Percentiles rank a stretch among this genome's conserved stretches.
phyloP scores from a whole-genome alignment of 176 grass and related monocot genomes.

The Pontederia crassipes region DNA sequence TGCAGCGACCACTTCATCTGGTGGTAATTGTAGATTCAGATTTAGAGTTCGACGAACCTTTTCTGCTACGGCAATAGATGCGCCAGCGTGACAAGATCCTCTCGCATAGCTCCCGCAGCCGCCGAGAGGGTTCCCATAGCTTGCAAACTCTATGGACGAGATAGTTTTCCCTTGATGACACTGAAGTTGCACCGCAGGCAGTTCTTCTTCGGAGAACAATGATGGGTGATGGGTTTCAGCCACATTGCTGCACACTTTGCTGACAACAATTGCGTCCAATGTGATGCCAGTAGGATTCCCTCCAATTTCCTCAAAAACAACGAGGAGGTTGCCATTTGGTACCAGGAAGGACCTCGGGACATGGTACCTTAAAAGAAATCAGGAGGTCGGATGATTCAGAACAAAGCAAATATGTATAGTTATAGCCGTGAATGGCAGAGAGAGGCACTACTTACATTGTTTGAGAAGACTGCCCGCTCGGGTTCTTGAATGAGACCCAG shows the following conservation, averaged over 20 bases:
- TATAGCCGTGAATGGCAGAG: not conserved
- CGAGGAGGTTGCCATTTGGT: constrained; percentile 39
- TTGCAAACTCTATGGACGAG: constrained; percentile 38
- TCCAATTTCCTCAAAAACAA: constrained; percentile 77
- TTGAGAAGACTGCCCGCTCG: constrained; percentile 49
- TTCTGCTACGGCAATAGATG: constrained; percentile 21
- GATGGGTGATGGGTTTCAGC: constrained; percentile 14
- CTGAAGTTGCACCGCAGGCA: constrained; percentile 17
- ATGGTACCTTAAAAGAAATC: constrained; percentile 47
- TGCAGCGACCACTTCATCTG: not conserved
- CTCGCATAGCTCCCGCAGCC: constrained; percentile 13
- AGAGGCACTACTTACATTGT: constrained; percentile 33
- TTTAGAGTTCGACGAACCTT: constrained; percentile 20
- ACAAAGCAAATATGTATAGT: not conserved
- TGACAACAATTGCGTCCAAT: constrained; percentile 46
- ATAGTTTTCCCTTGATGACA: constrained; percentile 41
- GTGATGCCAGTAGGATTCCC: constrained; percentile 60
- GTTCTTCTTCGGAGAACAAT: constrained; percentile 19
- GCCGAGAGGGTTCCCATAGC: constrained; percentile 37
- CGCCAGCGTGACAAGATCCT: constrained; percentile 39
- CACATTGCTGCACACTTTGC: constrained; percentile 22
- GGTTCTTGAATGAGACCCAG: constrained; percentile 56
- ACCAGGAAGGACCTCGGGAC: constrained; percentile 61
- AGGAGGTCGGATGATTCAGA: not conserved
- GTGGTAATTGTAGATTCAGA: not conserved